Conservation (phyloP, 352 stramenopile species). For the Achlya hypogyna region DNA sequence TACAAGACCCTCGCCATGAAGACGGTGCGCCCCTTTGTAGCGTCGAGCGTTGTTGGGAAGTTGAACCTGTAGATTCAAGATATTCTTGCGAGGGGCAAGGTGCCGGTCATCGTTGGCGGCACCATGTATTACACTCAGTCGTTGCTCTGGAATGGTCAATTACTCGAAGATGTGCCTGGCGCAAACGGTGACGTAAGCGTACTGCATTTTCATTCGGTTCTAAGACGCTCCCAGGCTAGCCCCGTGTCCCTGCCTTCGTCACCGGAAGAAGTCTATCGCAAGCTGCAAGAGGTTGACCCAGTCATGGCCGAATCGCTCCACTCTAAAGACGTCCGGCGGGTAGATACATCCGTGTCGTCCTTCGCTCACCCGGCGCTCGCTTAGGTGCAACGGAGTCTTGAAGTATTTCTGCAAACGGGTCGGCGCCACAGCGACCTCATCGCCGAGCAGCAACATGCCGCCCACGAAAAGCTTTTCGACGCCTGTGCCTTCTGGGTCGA, state of each 20-base stretch:
- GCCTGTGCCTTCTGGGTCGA: constrained; percentile 79
- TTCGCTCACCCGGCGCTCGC: not conserved
- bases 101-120: constrained; percentile 86
- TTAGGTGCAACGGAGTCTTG: constrained; percentile 76
- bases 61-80: constrained; percentile 54
- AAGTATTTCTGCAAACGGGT: constrained; percentile 78
- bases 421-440: constrained; percentile 62
- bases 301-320: constrained; percentile 76
- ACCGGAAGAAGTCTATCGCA: constrained; percentile 47
- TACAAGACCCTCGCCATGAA: constrained; percentile 67
- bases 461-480: constrained; percentile 61
- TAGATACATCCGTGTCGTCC: not conserved
- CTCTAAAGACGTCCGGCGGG: constrained; percentile 65
- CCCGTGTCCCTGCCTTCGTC: constrained; percentile 26
- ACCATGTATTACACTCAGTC: constrained; percentile 91
- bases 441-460: constrained; percentile 38
- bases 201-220: not conserved
- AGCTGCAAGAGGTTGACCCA: constrained; percentile 63
- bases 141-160: constrained; percentile 78
- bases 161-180: constrained; percentile 66
- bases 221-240: not conserved
- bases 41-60: not conserved
- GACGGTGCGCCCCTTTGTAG: constrained; percentile 21
- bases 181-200: not conserved
- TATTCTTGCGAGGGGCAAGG: constrained; percentile 72